Base-by-base conservation (phyloP, 1,284 basidiomycete species). In the Bjerkandera adusta region DNA sequence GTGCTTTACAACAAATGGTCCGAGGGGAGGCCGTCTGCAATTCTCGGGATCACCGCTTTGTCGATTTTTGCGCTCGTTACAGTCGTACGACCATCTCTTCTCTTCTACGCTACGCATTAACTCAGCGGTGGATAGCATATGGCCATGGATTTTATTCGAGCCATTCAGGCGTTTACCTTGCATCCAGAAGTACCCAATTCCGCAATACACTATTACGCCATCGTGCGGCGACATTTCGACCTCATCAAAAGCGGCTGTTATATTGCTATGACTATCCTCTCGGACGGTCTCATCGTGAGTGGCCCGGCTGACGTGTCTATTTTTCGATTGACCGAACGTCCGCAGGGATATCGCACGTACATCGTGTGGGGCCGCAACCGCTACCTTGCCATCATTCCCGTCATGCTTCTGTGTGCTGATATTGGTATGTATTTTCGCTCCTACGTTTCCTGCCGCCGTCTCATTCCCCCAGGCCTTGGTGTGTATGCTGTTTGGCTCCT, bases 241-340 rank as follows among this genome's bases (percentile, higher is more conserved):
- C 27, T 50, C 15, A 43, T 50, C 35, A 50, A 50, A 41, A 50
- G 49, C 36, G 49, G 44, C 5, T 45, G 44, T 4, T 50, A 50
- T 29, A 44, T 50, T 21, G 49, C 49, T 4, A 26, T 41, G 10
- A 50, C 49, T 10, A 29, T 50, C 21, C 25, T 50, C 8, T 40
- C 44, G 13, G 49, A 50, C 30, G 45, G 36, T n/a, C 27, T 50
- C 16, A 50, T 50, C 32, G 49, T 50, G 21, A 26, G 13, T 41
- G 18, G 8, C n/a, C 27, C 27, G 8, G 8, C 27, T n/a, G 27
- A 8, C 27, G 8, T 30, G 25, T 12, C 27, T n/a, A 27, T 10
- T 10, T 11, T 16, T 3, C 3, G 22, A 10, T 24, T 10, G n/a
- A 16, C 18, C 12, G 7, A 11, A n/a, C 2, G 10, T 24, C n/a